phyloP scores from a whole-genome alignment of 768 basidiomycete genomes.

The Candolleomyces eurysporus region DNA sequence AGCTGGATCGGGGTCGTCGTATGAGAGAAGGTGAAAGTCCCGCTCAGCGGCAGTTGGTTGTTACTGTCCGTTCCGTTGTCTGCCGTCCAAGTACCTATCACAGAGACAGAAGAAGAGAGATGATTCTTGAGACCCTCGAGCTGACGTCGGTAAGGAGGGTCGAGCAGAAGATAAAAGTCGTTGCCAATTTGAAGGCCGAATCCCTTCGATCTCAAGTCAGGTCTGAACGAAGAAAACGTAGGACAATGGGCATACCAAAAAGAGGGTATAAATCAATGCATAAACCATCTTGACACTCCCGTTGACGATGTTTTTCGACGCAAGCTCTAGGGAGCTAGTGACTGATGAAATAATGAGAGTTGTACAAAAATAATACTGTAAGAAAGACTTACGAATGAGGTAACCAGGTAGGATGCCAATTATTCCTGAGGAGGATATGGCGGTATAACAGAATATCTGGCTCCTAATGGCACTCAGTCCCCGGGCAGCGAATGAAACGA shows the following conservation, averaged over 20 bases:
- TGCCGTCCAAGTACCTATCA: slow-evolving; percentile 68
- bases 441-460: slow-evolving; percentile 86
- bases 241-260: slow-evolving; percentile 41
- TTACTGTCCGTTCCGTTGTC: slow-evolving; percentile 46
- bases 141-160: slow-evolving; percentile 50
- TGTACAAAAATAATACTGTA: background rate
- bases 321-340: slow-evolving; percentile 79
- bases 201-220: slow-evolving; percentile 37
- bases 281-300: slow-evolving; percentile 89
- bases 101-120: slow-evolving; percentile 43
- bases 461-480: slow-evolving; percentile 77
- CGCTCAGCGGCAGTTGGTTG: slow-evolving; percentile 43
- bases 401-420: slow-evolving; percentile 91
- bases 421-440: slow-evolving; percentile 84
- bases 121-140: slow-evolving; percentile 54
- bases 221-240: background rate
- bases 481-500: slow-evolving; percentile 79
- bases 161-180: slow-evolving; percentile 74
- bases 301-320: slow-evolving; percentile 82
- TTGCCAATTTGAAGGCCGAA: slow-evolving; percentile 85
- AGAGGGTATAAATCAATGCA: slow-evolving; percentile 83
- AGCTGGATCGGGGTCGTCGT: slow-evolving; percentile 40
- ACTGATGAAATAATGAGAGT: slow-evolving; percentile 35
- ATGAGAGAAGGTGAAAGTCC: slow-evolving; percentile 69
- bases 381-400: slow-evolving; percentile 58